Conservation (phyloP, 345 rosid genomes). For the Melastoma malabathricum region DNA sequence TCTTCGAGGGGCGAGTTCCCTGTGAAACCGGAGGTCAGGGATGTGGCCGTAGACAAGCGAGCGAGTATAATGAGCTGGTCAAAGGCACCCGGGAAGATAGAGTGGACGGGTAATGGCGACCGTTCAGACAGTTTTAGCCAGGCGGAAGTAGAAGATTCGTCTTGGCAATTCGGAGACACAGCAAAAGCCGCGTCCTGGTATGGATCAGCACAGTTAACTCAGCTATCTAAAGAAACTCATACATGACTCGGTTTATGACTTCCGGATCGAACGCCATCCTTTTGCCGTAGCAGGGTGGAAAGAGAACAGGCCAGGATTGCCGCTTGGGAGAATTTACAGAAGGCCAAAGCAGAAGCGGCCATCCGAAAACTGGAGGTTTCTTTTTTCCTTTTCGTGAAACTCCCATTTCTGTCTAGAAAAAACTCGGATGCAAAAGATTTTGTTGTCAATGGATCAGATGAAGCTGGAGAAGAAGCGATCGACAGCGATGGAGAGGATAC, state of each 20-base stretch:
- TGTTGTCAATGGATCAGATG: slow-evolving; percentile 28
- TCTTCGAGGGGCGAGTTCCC: slow-evolving; percentile 19
- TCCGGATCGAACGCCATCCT: too few species aligned
- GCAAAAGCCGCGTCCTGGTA: slow-evolving; percentile 57
- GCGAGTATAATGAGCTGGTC: slow-evolving; percentile 46
- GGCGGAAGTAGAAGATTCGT: slow-evolving; percentile 21
- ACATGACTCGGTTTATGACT: too few species aligned
- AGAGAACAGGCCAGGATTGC: slow-evolving; percentile 85
- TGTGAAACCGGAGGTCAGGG: slow-evolving; percentile 51
- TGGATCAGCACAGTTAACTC: neutral
- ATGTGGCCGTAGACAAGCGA: slow-evolving; percentile 65
- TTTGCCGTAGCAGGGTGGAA: slow-evolving; percentile 33
- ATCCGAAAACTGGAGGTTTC: slow-evolving; percentile 75
- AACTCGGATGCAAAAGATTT: too few species aligned
- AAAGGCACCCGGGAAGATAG: slow-evolving; percentile 32
- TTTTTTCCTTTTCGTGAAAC: neutral
- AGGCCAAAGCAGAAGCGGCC: slow-evolving; percentile 95
- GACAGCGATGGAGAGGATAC: slow-evolving; percentile 65
- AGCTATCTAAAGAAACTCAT: too few species aligned
- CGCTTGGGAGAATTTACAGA: slow-evolving; percentile 96
- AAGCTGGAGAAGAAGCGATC: slow-evolving; percentile 84
- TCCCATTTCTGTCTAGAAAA: too few species aligned
- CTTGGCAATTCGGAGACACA: slow-evolving; percentile 49
- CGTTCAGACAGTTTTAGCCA: slow-evolving; percentile 7
- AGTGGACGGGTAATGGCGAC: slow-evolving; percentile 29